Conservation (phyloP, 495 filamentous ascomycete species). For the Sordaria brevicollis region DNA sequence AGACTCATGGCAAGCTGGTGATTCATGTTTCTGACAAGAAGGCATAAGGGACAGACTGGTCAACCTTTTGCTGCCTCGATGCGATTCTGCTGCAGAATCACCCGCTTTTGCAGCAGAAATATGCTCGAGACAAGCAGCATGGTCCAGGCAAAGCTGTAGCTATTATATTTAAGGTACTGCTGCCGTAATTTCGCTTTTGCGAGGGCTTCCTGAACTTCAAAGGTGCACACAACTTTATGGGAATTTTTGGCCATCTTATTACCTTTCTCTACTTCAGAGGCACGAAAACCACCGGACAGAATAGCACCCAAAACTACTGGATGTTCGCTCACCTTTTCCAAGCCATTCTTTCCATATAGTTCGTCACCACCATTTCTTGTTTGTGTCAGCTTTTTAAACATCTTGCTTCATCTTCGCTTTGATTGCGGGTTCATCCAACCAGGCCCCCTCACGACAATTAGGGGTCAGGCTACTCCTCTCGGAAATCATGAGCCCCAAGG, state of each 20-base stretch:
- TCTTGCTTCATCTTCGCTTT: neutral
- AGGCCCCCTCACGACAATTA: too few species aligned
- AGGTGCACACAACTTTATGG: neutral
- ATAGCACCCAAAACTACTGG: neutral
- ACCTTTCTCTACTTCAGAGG: neutral
- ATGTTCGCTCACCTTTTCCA: neutral
- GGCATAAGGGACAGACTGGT: neutral
- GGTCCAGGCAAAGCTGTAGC: neutral
- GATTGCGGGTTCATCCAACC: neutral
- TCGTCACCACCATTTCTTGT: neutral
- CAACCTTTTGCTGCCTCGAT: neutral
- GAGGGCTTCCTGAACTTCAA: neutral
- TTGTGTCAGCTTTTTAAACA: neutral
- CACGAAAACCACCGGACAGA: neutral
- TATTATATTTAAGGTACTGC: neutral
- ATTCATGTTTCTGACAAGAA: conserved; percentile 34
- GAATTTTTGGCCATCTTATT: neutral
- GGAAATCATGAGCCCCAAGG: neutral
- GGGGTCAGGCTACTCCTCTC: neutral
- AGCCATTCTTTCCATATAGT: neutral
- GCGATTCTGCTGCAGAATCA: neutral
- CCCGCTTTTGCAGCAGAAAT: neutral
- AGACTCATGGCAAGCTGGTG: conserved; percentile 54
- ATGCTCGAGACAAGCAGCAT: neutral
- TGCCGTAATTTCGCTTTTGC: neutral